phyloP scores from a whole-genome alignment of 208 protist genomes.

The Wallacemonas sp. region DNA sequence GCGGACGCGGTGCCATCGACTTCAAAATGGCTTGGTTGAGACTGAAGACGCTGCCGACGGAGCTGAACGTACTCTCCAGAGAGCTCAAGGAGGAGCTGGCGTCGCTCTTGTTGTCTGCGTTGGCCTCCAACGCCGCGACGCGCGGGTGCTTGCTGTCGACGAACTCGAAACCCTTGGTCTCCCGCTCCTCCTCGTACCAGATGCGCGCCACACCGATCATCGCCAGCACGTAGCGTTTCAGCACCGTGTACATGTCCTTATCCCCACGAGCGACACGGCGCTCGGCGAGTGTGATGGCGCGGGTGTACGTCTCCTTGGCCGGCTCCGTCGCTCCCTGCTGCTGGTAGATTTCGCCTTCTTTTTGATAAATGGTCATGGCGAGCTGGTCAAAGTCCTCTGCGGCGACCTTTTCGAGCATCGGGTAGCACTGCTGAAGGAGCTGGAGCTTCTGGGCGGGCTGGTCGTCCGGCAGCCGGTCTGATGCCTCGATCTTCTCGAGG shows the following conservation, averaged over 20 bases:
- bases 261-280: constrained; percentile 69
- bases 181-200: constrained; percentile 80
- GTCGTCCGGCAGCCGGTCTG: constrained; percentile 37
- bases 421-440: constrained; percentile 63
- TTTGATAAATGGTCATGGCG: constrained; percentile 74
- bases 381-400: constrained; percentile 59
- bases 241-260: constrained; percentile 80
- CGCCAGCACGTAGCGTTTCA: constrained; percentile 78
- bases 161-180: constrained; percentile 68
- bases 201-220: constrained; percentile 81
- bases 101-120: constrained; percentile 3
- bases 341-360: constrained; percentile 73
- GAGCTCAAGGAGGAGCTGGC: constrained; percentile 43
- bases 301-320: constrained; percentile 65
- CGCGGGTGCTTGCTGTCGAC: constrained; percentile 28
- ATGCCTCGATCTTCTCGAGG: constrained; percentile 57
- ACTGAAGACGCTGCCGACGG: constrained; percentile 63
- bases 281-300: constrained; percentile 79
- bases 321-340: constrained; percentile 40
- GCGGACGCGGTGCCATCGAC: constrained; percentile 60
- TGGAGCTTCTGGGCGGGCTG: constrained; percentile 43
- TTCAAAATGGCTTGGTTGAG: constrained; percentile 75
- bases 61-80: constrained; percentile 51
- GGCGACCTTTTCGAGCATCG: constrained; percentile 58
- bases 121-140: constrained; percentile 10